A percentile compares a stretch with the other conserved stretches of the same genome.
Evolutionary conservation across 176 grass and related monocot genomes (phyloP).

Genomic region (Oryza rufipogon): DNA sequence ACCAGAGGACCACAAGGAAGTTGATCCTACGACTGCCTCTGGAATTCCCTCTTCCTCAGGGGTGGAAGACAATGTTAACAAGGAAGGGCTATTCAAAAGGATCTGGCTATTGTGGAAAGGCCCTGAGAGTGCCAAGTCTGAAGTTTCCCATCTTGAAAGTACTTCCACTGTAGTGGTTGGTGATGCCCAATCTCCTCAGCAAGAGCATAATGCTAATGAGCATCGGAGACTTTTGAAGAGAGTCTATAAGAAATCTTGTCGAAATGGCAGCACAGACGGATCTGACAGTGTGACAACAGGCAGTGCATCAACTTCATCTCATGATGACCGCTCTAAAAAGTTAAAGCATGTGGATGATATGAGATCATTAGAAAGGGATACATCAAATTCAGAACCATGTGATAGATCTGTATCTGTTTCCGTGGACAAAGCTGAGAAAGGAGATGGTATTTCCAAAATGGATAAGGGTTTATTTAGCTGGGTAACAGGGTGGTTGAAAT

Average conservation of each 20-base stretch:
- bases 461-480: slow-evolving; percentile 49
- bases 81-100: slow-evolving; percentile 54
- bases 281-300: slow-evolving; percentile 14
- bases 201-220: slow-evolving; percentile 31
- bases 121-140: slow-evolving; percentile 31
- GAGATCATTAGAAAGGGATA: slow-evolving; percentile 12
- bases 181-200: slow-evolving; percentile 38
- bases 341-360: slow-evolving; percentile 12
- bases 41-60: slow-evolving; percentile 43
- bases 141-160: slow-evolving; percentile 43
- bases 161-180: slow-evolving; percentile 39
- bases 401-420: slow-evolving; percentile 35
- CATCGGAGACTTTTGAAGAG: slow-evolving; percentile 28
- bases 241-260: slow-evolving; percentile 25
- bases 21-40: slow-evolving; percentile 19
- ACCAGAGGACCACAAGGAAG: slow-evolving; percentile 39
- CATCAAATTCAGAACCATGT: slow-evolving; percentile 20
- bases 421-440: slow-evolving; percentile 35
- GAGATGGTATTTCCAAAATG: slow-evolving; percentile 36
- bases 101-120: slow-evolving; percentile 52
- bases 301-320: slow-evolving; percentile 29
- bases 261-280: slow-evolving; percentile 13
- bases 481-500: slow-evolving; percentile 45
- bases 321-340: slow-evolving; percentile 39
- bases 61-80: slow-evolving; percentile 31